These are phyloP conservation scores for Trypanosoma caninum DNA, from an alignment of 208 protist genomes.

Conservation along the genomic window DNA sequence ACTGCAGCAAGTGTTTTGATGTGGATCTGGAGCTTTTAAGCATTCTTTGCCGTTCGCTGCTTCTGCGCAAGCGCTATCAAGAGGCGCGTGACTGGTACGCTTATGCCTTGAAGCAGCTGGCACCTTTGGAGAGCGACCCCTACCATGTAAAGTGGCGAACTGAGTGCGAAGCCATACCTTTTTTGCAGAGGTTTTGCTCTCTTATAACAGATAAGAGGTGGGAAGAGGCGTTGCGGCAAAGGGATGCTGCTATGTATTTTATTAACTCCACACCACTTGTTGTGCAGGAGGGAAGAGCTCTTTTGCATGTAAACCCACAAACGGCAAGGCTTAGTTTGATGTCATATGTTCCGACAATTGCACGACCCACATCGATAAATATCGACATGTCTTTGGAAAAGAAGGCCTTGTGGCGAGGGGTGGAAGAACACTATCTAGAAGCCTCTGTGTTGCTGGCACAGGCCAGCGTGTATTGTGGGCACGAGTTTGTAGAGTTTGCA, in stretches of 20 bases:
- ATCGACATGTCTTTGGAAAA: constrained; percentile 32
- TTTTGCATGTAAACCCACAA: constrained; percentile 47
- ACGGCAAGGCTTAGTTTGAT: constrained; percentile 55
- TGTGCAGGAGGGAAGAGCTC: constrained; percentile 51
- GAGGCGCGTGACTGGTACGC: constrained; percentile 32
- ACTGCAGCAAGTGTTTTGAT: constrained; percentile 32
- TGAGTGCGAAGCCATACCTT: constrained; percentile 21
- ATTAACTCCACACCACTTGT: constrained; percentile 51
- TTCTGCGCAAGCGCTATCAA: constrained; percentile 56
- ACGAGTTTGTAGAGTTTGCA: constrained; percentile 65
- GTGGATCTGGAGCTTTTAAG: constrained; percentile 18
- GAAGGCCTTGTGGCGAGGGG: constrained; percentile 33
- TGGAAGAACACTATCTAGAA: constrained; percentile 66
- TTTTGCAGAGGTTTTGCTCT: constrained; percentile 37
- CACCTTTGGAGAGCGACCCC: constrained; percentile 12
- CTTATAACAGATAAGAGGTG: constrained; percentile 35
- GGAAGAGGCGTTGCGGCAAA: constrained; percentile 23
- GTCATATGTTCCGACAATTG: constrained; percentile 63
- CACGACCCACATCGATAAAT: constrained; percentile 20
- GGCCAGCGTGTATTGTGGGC: constrained; percentile 72
- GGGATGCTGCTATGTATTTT: constrained; percentile 19
- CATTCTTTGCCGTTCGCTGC: constrained; percentile 34
- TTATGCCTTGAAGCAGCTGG: constrained; percentile 9
- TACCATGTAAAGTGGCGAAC: constrained; percentile 19
- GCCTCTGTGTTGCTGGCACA: constrained; percentile 63